Evolutionary conservation across 805 yeast species (phyloP).

Genomic region (Metschnikowia baotianmanensis): DNA sequence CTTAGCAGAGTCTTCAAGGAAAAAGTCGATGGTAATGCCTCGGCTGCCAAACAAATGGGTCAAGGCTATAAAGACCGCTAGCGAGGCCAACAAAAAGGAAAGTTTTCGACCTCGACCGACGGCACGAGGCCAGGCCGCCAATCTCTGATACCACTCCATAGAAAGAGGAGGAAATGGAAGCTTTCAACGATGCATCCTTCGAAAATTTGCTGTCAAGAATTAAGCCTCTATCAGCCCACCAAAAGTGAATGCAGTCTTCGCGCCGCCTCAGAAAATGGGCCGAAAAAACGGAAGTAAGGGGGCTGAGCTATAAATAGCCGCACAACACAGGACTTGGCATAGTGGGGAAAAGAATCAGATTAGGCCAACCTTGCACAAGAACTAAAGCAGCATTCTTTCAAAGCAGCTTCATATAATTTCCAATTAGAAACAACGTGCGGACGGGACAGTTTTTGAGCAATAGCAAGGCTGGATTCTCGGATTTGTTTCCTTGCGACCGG

Average conservation of each 20-base stretch:
- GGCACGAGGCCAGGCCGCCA: conserved; percentile 3
- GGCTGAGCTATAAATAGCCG: conserved; percentile 1
- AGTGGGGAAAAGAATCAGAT: not conserved
- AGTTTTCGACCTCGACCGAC: conserved; percentile 15
- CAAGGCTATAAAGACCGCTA: conserved; percentile 8
- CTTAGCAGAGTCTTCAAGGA: conserved; percentile 1
- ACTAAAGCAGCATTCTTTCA: not conserved
- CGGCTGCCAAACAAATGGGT: conserved; percentile 12
- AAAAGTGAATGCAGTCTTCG: not conserved
- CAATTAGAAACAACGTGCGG: too few species aligned
- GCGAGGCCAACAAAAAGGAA: conserved; percentile 10
- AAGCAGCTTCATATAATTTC: too few species aligned
- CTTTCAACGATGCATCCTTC: too few species aligned
- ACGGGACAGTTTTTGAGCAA: too few species aligned
- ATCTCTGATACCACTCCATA: not conserved
- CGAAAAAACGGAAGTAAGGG: not conserved
- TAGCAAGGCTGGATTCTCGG: too few species aligned
- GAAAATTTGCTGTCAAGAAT: too few species aligned
- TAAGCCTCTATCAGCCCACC: too few species aligned
- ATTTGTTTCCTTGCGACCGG: too few species aligned
- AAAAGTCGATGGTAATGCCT: conserved; percentile 10
- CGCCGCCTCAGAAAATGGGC: not conserved
- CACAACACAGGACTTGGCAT: not conserved
- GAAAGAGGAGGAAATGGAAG: not conserved
- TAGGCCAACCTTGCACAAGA: too few species aligned